These are phyloP conservation scores for Pseudopediastrum boryanum DNA, from an alignment of 139 green algal species.

Conservation along the genomic window DNA sequence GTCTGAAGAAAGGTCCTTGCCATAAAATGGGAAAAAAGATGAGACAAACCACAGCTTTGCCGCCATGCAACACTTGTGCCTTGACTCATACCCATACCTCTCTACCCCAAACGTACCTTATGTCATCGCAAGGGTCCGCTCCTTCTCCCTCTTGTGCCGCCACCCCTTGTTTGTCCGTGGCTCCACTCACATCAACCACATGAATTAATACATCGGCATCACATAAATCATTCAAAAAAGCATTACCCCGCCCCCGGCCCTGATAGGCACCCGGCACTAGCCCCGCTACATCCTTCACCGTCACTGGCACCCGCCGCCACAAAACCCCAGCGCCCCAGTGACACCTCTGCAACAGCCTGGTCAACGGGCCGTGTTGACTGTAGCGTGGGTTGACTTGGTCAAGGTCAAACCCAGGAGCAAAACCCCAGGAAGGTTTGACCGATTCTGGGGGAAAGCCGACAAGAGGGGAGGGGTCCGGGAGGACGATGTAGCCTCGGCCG, in stretches of 20 bases:
- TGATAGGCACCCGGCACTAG: slow-evolving; percentile 56
- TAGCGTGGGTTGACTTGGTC: neutral
- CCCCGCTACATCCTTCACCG: slow-evolving; percentile 62
- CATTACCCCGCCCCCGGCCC: slow-evolving; percentile 59
- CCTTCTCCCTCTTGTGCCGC: slow-evolving; percentile 2
- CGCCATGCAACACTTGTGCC: too few species aligned
- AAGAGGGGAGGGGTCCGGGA: slow-evolving; percentile 46
- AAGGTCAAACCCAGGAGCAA: slow-evolving; percentile 16
- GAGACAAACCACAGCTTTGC: too few species aligned
- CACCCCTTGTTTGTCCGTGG: slow-evolving; percentile 40
- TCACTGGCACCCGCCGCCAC: slow-evolving; percentile 47
- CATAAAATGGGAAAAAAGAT: too few species aligned
- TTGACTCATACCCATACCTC: neutral
- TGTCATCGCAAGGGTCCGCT: slow-evolving; percentile 49
- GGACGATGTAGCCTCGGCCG: slow-evolving; percentile 35
- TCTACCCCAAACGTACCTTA: slow-evolving; percentile 27
- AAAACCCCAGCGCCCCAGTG: slow-evolving; percentile 27
- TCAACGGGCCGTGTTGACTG: slow-evolving; percentile 41
- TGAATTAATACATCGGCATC: slow-evolving; percentile 60
- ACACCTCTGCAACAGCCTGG: slow-evolving; percentile 17
- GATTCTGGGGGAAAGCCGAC: slow-evolving; percentile 29
- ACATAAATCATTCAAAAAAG: slow-evolving; percentile 67
- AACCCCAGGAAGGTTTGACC: slow-evolving; percentile 12
- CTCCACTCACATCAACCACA: slow-evolving; percentile 50
- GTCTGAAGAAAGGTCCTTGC: too few species aligned